A percentile compares a stretch with the other conserved stretches of the same genome.
Conservation (phyloP, 108 stramenopile species). For the Discostella stelligeroides region DNA sequence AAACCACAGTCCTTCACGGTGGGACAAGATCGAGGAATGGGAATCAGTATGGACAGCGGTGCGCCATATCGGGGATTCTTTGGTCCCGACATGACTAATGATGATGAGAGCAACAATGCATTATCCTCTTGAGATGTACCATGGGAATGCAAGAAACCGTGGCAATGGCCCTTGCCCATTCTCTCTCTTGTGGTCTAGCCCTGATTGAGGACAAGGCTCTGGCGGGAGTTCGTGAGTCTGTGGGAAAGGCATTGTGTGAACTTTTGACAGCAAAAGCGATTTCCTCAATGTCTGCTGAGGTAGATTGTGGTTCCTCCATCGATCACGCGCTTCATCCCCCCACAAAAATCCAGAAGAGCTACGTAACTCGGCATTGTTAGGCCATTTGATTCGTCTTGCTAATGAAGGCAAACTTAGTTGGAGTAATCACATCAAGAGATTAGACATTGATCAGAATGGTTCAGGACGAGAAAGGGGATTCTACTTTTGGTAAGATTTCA, state of each 20-base stretch:
- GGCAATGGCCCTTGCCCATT: conserved; percentile 85
- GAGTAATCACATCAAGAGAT: conserved; percentile 21
- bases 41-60: background rate
- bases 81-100: conserved; percentile 4
- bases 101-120: conserved; percentile 20
- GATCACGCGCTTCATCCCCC: conserved; percentile 8
- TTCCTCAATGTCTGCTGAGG: conserved; percentile 1
- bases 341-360: conserved; percentile 55
- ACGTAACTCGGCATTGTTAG: conserved; percentile 62
- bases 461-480: background rate
- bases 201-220: conserved; percentile 77
- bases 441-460: background rate
- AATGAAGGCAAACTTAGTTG: conserved; percentile 47
- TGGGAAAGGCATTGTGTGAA: conserved; percentile 38
- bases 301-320: background rate
- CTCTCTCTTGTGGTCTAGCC: conserved; percentile 71
- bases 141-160: conserved; percentile 89
- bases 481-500: conserved; percentile 58
- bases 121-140: conserved; percentile 45
- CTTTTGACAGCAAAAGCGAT: conserved; percentile 31
- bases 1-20: background rate
- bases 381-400: conserved; percentile 64
- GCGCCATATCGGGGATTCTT: conserved; percentile 4
- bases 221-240: conserved; percentile 57
- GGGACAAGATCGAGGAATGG: conserved; percentile 6